phyloP scores from a whole-genome alignment of 306 rosid genomes.

The Lupinus albus region DNA sequence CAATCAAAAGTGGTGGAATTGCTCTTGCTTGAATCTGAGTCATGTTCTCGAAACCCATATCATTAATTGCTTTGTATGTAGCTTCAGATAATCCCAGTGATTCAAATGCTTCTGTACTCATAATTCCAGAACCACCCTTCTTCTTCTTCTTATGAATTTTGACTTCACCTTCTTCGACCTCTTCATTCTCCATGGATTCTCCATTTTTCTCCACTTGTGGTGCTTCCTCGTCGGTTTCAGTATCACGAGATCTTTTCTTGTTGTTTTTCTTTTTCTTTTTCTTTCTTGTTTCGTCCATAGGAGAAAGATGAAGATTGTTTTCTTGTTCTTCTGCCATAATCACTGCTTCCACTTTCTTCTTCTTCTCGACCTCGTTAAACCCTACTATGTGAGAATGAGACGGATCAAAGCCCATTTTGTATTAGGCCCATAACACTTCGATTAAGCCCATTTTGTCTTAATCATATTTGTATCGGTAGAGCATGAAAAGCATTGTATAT shows the following conservation, averaged over 20 bases:
- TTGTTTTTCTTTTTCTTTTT: slow-evolving; percentile 45
- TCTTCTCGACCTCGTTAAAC: slow-evolving; percentile 25
- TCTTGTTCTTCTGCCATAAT: slow-evolving; percentile 53
- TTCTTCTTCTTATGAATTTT: slow-evolving; percentile 48
- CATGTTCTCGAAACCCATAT: slow-evolving; percentile 64
- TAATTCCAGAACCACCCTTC: slow-evolving; percentile 62
- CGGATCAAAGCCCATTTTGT: background rate
- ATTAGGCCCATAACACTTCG: no score
- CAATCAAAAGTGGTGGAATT: slow-evolving; percentile 70
- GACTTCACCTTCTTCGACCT: slow-evolving; percentile 22
- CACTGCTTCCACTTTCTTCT: background rate
- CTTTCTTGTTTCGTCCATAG: slow-evolving; percentile 40
- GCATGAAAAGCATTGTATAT: no score
- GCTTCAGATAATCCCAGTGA: slow-evolving; percentile 64
- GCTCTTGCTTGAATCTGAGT: slow-evolving; percentile 93
- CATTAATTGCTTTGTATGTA: slow-evolving; percentile 62
- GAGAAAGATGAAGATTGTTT: slow-evolving; percentile 22
- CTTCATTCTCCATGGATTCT: slow-evolving; percentile 27
- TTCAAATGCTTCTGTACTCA: slow-evolving; percentile 61
- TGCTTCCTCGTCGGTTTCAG: slow-evolving; percentile 17
- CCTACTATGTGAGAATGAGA: background rate
- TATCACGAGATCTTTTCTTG: slow-evolving; percentile 52
- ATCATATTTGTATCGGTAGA: no score
- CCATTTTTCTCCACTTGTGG: slow-evolving; percentile 26
- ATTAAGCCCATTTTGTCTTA: no score